These are phyloP conservation scores for Plantago major DNA, from an alignment of 257 asterid species.

Conservation along the genomic window DNA sequence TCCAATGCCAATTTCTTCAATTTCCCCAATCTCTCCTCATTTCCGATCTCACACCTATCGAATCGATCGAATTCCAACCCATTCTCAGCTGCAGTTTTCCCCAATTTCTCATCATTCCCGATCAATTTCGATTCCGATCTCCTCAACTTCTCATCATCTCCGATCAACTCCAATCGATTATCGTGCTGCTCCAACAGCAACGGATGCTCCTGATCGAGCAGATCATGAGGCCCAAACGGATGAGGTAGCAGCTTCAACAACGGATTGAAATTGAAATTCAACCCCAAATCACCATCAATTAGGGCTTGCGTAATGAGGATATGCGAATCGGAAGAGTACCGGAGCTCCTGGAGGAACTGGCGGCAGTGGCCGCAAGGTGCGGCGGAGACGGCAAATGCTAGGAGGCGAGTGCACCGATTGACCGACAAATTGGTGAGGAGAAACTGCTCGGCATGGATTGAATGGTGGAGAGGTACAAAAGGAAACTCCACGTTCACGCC, in stretches of 20 bases:
- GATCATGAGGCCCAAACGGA: conserved; percentile 83
- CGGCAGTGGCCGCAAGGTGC: conserved; percentile 99
- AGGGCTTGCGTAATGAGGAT: conserved; percentile 37
- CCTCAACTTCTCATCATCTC: background rate
- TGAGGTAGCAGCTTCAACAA: conserved; percentile 45
- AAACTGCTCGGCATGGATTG: conserved; percentile 92
- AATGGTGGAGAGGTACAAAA: conserved; percentile 69
- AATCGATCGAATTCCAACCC: no score
- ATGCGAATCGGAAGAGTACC: conserved; percentile 46
- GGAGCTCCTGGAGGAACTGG: conserved; percentile 82
- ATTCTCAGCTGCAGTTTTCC: background rate
- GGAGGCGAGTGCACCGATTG: conserved; percentile 53
- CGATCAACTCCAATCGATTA: conserved; percentile 35
- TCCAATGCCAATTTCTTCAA: conserved; percentile 47
- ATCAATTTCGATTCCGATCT: conserved; percentile 23
- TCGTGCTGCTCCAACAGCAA: conserved; percentile 57
- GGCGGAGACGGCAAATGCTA: conserved; percentile 71
- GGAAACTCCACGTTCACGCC: conserved; percentile 92
- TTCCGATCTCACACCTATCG: background rate
- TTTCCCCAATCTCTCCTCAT: conserved; percentile 21
- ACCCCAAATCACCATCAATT: background rate
- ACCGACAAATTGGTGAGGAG: conserved; percentile 56
- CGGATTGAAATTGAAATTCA: conserved; percentile 37
- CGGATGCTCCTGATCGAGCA: conserved; percentile 58
- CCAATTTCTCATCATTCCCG: conserved; percentile 20